Percentiles rank a stretch among this genome's conserved stretches.
Evolutionary conservation across 306 rosid genomes (phyloP).

Genomic region (Albizia julibrissin): DNA sequence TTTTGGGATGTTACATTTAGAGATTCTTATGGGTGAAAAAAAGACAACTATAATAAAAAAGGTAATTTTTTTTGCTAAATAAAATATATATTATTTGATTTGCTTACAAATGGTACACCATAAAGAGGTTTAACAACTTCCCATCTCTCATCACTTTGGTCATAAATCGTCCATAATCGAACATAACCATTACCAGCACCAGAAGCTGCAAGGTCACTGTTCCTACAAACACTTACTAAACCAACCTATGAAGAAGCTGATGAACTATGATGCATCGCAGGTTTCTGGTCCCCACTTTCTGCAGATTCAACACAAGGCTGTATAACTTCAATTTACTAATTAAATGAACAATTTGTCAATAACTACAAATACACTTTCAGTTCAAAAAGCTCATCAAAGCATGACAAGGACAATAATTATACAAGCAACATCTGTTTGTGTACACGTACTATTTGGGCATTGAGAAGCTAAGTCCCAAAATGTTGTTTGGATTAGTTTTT

Average conservation of each 20-base stretch:
- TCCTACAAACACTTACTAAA: no score
- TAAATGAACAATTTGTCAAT: not conserved
- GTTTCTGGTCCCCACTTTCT: conserved; percentile 59
- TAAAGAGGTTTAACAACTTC: conserved; percentile 59
- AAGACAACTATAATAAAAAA: no score
- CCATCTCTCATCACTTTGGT: conserved; percentile 55
- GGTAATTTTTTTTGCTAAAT: no score
- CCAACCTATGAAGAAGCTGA: conserved; percentile 82
- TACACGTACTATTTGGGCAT: no score
- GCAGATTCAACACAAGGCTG: conserved; percentile 37
- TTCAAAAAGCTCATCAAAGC: not conserved
- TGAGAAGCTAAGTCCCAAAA: no score
- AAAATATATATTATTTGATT: not conserved
- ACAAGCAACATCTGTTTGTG: no score
- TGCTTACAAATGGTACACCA: conserved; percentile 73
- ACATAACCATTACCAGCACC: conserved; percentile 85
- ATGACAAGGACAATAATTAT: not conserved
- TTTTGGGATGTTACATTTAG: no score
- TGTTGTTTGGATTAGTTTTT: no score
- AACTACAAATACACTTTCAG: not conserved
- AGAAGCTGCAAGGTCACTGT: no score
- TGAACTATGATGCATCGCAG: conserved; percentile 42
- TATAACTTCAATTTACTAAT: not conserved
- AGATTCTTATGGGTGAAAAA: no score
- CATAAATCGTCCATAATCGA: conserved; percentile 68